These are phyloP conservation scores for Chlorella sorokiniana DNA, from an alignment of 139 green algal genomes.

Conservation along the genomic window DNA sequence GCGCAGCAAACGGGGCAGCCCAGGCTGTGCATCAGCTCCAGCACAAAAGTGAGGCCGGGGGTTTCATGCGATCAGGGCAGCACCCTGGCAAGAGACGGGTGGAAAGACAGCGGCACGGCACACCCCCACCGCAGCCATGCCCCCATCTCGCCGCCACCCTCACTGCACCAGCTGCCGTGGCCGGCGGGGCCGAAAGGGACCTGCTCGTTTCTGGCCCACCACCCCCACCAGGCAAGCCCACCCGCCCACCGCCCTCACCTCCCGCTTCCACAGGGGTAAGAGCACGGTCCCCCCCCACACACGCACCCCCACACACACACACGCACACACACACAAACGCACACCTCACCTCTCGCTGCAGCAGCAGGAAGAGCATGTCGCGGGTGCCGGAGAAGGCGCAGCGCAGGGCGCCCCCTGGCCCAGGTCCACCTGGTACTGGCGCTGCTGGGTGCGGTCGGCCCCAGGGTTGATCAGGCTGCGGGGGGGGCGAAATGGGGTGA, in stretches of 20 bases:
- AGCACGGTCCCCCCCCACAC: background rate
- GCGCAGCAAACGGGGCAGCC: background rate
- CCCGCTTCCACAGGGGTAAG: no score
- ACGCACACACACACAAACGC: background rate
- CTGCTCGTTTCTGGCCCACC: no score
- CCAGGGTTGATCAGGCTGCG: constrained; percentile 13
- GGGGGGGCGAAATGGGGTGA: background rate
- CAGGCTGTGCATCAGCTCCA: no score
- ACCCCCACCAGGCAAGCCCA: no score
- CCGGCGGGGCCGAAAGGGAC: no score
- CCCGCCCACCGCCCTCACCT: no score
- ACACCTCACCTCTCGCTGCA: constrained; percentile 61
- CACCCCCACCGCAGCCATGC: background rate
- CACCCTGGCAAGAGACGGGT: background rate
- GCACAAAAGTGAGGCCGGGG: no score
- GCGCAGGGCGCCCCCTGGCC: constrained; percentile 45
- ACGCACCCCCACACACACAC: no score
- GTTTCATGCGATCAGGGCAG: no score
- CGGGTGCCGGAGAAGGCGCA: constrained; percentile 57
- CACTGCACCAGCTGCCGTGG: no score
- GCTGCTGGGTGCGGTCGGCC: constrained; percentile 32
- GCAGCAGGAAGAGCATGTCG: constrained; percentile 75
- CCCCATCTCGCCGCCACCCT: no score
- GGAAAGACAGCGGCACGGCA: no score
- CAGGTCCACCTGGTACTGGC: constrained; percentile 68